phyloP scores from a whole-genome alignment of 108 stramenopile species.

The Pseudonitzschia multistriata region DNA sequence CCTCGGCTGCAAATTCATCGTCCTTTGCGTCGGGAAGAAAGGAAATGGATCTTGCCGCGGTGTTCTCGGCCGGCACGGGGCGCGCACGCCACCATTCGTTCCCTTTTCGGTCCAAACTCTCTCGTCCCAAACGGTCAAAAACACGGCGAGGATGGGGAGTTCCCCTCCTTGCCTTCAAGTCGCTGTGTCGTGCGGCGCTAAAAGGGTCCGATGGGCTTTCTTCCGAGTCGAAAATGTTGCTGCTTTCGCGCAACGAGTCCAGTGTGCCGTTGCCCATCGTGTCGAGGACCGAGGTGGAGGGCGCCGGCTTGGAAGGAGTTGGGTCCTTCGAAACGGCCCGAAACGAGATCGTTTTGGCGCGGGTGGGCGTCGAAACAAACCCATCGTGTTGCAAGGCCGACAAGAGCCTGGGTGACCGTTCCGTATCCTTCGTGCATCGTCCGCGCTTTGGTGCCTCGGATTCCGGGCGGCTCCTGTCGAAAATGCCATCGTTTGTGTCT shows the following conservation, averaged over 20 bases:
- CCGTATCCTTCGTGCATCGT: background rate
- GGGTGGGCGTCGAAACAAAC: conserved; percentile 2
- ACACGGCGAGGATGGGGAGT: conserved; percentile 2
- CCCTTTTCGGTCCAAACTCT: conserved; percentile 3
- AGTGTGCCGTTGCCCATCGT: background rate
- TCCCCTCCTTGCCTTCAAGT: background rate
- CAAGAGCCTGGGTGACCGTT: background rate
- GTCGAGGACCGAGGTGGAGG: background rate
- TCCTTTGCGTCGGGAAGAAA: background rate
- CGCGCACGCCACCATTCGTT: conserved; percentile 7
- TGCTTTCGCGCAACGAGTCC: background rate
- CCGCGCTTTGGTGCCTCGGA: background rate
- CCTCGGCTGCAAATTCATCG: background rate
- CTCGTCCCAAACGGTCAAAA: background rate
- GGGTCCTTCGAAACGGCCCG: conserved; percentile 6
- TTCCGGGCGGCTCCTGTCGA: background rate
- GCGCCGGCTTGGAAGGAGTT: conserved; percentile 13
- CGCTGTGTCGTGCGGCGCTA: background rate
- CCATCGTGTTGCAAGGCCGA: conserved; percentile 7
- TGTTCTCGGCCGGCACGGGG: background rate
- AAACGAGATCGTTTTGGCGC: conserved; percentile 14
- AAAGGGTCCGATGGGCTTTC: background rate
- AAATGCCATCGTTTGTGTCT: background rate
- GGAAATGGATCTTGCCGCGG: background rate
- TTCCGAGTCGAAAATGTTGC: background rate